Conservation (phyloP, 106 monocot genomes). For the Chionographis japonica region DNA sequence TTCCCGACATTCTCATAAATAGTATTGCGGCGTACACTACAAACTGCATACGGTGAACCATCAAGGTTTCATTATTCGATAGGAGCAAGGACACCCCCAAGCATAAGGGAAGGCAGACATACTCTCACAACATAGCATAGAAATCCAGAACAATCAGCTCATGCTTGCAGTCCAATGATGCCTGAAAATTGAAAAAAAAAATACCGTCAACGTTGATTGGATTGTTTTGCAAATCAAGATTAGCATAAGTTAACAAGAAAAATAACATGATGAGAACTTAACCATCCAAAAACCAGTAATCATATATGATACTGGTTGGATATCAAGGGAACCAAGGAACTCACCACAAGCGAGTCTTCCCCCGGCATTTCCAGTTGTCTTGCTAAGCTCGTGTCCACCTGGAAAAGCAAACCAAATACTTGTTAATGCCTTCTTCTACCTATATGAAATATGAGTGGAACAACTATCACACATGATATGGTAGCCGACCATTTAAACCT, state of each 20-base stretch:
- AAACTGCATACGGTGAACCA: too few relatives aligned
- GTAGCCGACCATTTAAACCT: too few relatives aligned
- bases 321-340: not conserved
- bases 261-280: not conserved
- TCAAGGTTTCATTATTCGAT: too few relatives aligned
- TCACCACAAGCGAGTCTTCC: slow-evolving; percentile 57
- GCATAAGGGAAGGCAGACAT: too few relatives aligned
- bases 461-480: too few relatives aligned
- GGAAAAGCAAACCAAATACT: not conserved
- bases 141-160: too few relatives aligned
- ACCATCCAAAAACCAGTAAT: too few relatives aligned
- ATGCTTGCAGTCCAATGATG: slow-evolving; percentile 28
- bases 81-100: too few relatives aligned
- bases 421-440: not conserved
- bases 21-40: too few relatives aligned
- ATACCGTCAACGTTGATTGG: not conserved
- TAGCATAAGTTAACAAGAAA: not conserved
- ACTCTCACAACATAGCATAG: too few relatives aligned
- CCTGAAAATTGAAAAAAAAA: slow-evolving; percentile 3
- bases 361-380: slow-evolving; percentile 62
- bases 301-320: too few relatives aligned
- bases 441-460: not conserved
- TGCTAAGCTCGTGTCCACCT: slow-evolving; percentile 73
- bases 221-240: not conserved
- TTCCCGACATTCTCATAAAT: too few relatives aligned